A percentile compares a stretch with the other conserved stretches of the same genome.
phyloP scores from a whole-genome alignment of 2,329 filamentous ascomycete genomes.

The Aspergillus sp. region DNA sequence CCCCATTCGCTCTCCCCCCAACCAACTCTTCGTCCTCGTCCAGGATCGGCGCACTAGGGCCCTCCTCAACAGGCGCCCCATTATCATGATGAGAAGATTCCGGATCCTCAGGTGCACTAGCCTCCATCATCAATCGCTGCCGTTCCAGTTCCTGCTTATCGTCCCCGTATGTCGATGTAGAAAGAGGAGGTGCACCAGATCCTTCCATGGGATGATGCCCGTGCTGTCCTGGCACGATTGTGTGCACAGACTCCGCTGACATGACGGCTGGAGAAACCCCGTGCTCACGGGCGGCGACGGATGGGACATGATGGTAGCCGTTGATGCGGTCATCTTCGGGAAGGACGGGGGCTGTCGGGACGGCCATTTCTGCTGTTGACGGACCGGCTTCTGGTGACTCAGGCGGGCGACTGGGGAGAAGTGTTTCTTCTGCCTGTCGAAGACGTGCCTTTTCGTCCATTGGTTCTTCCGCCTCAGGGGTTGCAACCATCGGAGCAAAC shows the following conservation, averaged over 20 bases:
- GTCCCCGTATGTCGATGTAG: conserved; percentile 41
- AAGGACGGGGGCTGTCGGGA: conserved; percentile 40
- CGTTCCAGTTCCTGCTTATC: conserved; percentile 77
- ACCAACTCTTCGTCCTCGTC: conserved; percentile 48
- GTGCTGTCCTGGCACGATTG: conserved; percentile 25
- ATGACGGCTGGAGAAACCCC: conserved; percentile 16
- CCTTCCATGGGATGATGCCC: conserved; percentile 27
- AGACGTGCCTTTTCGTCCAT: conserved; percentile 77
- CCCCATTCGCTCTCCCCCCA: conserved; percentile 28
- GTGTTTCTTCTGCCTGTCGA: conserved; percentile 65
- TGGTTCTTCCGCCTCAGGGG: conserved; percentile 52
- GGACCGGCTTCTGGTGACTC: conserved; percentile 39
- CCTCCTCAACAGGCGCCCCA: conserved; percentile 10
- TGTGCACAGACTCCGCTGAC: conserved; percentile 26
- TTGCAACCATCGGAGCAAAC: conserved; percentile 23
- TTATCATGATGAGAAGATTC: conserved; percentile 1
- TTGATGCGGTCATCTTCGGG: conserved; percentile 50
- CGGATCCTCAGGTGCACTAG: conserved; percentile 50
- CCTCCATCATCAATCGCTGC: conserved; percentile 55
- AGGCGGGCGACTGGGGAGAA: conserved; percentile 75
- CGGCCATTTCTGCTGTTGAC: conserved; percentile 33
- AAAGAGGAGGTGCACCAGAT: conserved; percentile 24
- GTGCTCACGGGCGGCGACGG: conserved; percentile 9
- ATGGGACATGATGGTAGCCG: conserved; percentile 30
- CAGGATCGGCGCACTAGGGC: conserved; percentile 55